Evolutionary conservation across 805 yeast species (phyloP).

Genomic region (Metschnikowia anglica): DNA sequence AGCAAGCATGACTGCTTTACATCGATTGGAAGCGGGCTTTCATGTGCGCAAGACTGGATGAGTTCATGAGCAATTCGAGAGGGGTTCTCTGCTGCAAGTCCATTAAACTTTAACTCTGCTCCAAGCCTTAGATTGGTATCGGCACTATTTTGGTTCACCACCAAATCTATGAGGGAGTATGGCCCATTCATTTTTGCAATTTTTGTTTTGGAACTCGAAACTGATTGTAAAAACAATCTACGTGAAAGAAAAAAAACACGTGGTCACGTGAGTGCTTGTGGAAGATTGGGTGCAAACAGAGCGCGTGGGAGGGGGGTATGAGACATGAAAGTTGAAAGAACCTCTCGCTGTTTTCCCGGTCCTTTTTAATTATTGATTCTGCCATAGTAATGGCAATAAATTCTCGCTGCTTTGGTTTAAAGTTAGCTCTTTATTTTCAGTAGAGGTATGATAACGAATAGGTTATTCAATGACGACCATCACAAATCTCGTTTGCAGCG

Average conservation of each 20-base stretch:
- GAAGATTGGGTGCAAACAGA: no score
- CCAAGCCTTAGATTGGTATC: constrained; percentile 51
- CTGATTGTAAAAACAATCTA: neutral
- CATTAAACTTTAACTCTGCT: constrained; percentile 53
- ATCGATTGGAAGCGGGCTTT: constrained; percentile 27
- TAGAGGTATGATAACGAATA: no score
- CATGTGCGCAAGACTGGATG: constrained; percentile 40
- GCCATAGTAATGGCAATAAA: no score
- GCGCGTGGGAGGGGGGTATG: no score
- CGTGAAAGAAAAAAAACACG: constrained; percentile 1
- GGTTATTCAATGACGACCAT: no score
- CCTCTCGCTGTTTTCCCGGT: no score
- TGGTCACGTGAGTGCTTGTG: constrained; percentile 8
- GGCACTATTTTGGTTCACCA: constrained; percentile 37
- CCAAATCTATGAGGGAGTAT: constrained; percentile 7
- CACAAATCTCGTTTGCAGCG: no score
- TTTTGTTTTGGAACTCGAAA: neutral
- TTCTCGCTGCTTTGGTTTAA: no score
- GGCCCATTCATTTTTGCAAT: constrained; percentile 2
- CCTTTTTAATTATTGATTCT: no score
- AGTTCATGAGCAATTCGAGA: constrained; percentile 45
- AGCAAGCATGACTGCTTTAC: constrained; percentile 63
- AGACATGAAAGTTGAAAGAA: no score
- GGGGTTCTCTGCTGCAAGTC: constrained; percentile 48
- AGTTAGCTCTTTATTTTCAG: no score